Conservation (phyloP, 768 basidiomycete species). For the Cubamyces lactineus region DNA sequence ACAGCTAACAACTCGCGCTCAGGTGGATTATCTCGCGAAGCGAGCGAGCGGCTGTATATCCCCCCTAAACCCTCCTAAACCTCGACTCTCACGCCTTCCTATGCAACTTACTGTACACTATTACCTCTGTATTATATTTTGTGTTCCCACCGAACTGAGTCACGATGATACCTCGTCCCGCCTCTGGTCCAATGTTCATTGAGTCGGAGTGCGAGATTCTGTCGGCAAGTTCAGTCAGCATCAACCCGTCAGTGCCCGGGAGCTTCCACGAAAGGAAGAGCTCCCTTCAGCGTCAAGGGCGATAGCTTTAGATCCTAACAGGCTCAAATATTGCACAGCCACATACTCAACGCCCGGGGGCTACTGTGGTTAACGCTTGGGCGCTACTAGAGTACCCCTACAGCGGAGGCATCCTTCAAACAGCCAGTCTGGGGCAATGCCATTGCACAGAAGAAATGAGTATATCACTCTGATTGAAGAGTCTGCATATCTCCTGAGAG, state of each 20-base stretch:
- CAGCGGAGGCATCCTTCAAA: neutral
- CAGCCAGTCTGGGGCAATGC: too few relatives aligned
- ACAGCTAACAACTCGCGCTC: neutral
- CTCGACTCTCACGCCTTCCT: neutral
- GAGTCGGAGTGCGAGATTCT: neutral
- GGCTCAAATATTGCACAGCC: conserved; percentile 5
- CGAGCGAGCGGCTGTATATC: conserved; percentile 28
- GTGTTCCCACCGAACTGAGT: neutral
- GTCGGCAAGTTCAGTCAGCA: too few relatives aligned
- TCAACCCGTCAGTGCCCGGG: too few relatives aligned
- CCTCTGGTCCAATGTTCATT: neutral
- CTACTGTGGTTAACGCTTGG: neutral
- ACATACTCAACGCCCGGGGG: conserved; percentile 1
- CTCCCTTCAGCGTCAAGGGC: neutral
- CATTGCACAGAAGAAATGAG: too few relatives aligned
- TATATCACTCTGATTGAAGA: too few relatives aligned
- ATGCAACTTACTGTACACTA: neutral
- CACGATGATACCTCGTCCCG: neutral
- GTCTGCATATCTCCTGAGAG: too few relatives aligned
- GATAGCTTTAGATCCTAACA: conserved; percentile 14
- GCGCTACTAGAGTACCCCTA: neutral
- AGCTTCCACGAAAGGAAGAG: neutral
- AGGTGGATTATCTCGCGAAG: conserved; percentile 39
- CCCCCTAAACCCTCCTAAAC: neutral
- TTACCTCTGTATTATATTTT: neutral